Conservation (phyloP, 2,329 filamentous ascomycete genomes). For the Nothophoma quercina region DNA sequence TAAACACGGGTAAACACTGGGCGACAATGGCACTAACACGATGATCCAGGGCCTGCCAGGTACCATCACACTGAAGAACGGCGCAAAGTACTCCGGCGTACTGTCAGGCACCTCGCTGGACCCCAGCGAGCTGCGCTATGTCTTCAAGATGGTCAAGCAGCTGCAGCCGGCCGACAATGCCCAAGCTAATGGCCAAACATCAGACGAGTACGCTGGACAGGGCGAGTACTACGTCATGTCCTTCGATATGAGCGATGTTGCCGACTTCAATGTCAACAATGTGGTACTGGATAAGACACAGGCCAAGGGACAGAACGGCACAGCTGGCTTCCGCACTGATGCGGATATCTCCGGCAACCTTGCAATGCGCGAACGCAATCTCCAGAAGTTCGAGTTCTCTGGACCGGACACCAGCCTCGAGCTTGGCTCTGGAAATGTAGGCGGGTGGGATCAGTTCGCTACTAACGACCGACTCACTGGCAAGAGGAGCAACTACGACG, state of each 20-base stretch:
- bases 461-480: constrained; percentile 89
- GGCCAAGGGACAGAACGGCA: constrained; percentile 62
- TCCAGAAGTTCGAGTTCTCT: constrained; percentile 83
- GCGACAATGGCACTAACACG: constrained; percentile 27
- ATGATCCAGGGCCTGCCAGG: constrained; percentile 61
- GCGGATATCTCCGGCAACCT: constrained; percentile 82
- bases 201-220: constrained; percentile 55
- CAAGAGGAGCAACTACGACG: constrained; percentile 87
- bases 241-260: constrained; percentile 68
- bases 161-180: constrained; percentile 50
- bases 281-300: constrained; percentile 62
- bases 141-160: constrained; percentile 72
- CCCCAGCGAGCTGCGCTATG: constrained; percentile 61
- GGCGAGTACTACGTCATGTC: constrained; percentile 63
- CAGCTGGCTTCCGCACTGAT: constrained; percentile 80
- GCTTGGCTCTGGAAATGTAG: constrained; percentile 64
- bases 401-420: constrained; percentile 71
- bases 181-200: constrained; percentile 56
- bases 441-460: constrained; percentile 90
- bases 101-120: constrained; percentile 65
- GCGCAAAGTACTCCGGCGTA: constrained; percentile 68
- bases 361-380: constrained; percentile 72
- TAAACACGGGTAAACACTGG: not conserved
- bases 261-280: constrained; percentile 62
- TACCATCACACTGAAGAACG: constrained; percentile 65